A percentile compares a stretch with the other conserved stretches of the same genome.
Evolutionary conservation across 768 basidiomycete genomes (phyloP).

Genomic region (Trametes coccinea): DNA sequence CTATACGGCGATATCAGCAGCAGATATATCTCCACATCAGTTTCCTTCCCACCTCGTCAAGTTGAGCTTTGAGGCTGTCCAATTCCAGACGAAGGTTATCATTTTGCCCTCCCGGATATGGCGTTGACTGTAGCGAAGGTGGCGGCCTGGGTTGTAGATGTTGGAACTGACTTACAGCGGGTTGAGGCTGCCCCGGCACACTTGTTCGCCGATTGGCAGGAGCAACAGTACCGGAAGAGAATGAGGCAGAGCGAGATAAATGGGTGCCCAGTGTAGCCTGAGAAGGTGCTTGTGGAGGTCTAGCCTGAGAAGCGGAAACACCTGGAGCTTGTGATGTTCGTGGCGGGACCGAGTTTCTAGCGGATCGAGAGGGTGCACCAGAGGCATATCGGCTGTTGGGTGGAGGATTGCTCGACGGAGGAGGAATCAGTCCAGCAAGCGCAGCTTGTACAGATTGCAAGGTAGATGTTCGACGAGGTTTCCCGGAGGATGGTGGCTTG

Average conservation of each 20-base stretch:
- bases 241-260: background rate
- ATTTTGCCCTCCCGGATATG: background rate
- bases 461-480: background rate
- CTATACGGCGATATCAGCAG: constrained; percentile 36
- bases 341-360: background rate
- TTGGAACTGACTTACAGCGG: background rate
- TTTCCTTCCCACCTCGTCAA: constrained; percentile 47
- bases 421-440: constrained; percentile 2
- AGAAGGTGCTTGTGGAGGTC: background rate
- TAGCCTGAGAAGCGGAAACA: background rate
- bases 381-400: background rate
- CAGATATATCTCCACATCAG: background rate
- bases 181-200: background rate
- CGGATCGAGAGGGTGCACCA: background rate
- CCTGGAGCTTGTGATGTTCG: background rate
- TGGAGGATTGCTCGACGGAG: background rate
- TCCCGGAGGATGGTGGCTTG: background rate
- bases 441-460: constrained; percentile 11
- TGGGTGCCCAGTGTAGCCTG: background rate
- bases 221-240: background rate
- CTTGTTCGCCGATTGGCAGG: background rate
- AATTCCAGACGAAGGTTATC: constrained; percentile 15
- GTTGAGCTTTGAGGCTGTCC: constrained; percentile 31
- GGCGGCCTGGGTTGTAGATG: background rate
- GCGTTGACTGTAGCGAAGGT: constrained; percentile 4